Evolutionary conservation across 2,329 filamentous ascomycete species (phyloP).

Genomic region (Amesomyces nigricolor): DNA sequence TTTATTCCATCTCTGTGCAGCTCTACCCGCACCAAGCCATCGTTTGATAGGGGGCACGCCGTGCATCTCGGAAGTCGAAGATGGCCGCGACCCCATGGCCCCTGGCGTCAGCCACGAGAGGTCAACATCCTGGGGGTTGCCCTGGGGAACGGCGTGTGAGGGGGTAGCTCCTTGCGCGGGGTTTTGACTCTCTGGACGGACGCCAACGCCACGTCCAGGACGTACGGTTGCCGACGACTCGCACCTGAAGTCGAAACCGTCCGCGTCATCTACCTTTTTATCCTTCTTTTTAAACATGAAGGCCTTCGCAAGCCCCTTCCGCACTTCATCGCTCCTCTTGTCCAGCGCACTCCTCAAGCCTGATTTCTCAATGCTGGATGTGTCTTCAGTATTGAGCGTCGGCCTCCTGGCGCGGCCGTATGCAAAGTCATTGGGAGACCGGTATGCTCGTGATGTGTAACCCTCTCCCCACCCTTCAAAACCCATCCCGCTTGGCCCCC

Average conservation of each 20-base stretch:
- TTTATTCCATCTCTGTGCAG: conserved; percentile 51
- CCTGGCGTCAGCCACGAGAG: conserved; percentile 24
- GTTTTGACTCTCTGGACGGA: conserved; percentile 24
- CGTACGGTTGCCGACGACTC: conserved; percentile 37
- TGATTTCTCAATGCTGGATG: conserved; percentile 51
- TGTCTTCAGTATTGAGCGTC: conserved; percentile 44
- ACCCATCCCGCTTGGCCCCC: conserved; percentile 38
- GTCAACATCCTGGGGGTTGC: conserved; percentile 15
- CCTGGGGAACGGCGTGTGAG: conserved; percentile 7
- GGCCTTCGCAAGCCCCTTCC: conserved; percentile 48
- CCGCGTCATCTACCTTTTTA: conserved; percentile 24
- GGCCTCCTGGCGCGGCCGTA: conserved; percentile 40
- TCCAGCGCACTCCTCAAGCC: conserved; percentile 48
- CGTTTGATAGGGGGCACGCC: conserved; percentile 42
- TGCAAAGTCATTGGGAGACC: conserved; percentile 39
- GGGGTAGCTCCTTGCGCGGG: conserved; percentile 18
- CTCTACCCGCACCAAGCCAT: conserved; percentile 47
- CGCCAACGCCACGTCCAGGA: conserved; percentile 22
- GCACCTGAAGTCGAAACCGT: conserved; percentile 30
- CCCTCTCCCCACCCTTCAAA: conserved; percentile 32
- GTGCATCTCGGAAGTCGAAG: conserved; percentile 33
- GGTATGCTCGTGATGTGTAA: conserved; percentile 22
- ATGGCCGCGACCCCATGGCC: conserved; percentile 34
- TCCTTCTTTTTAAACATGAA: conserved; percentile 49
- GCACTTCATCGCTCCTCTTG: conserved; percentile 50